Base-by-base conservation (phyloP, 75 land plant genomes). In the Picea sitchensis region DNA sequence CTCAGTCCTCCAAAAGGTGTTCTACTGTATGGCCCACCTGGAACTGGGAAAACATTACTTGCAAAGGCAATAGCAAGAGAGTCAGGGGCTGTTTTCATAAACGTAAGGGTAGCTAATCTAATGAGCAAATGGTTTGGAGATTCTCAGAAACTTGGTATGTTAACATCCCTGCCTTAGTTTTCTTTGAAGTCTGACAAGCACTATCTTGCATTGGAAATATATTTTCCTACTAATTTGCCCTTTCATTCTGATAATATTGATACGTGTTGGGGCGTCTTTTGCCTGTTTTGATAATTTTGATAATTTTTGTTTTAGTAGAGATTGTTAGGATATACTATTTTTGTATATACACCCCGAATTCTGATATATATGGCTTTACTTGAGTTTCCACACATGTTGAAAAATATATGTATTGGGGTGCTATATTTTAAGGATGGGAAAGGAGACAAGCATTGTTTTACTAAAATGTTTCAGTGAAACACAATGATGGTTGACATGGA, bases 121-220 rank as follows among this genome's bases (percentile, higher is more conserved):
- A 95, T 98, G 98, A 92, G 98, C 90, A 98, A 98, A 84, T 98
- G 99, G 99, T 95, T 98, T 84, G 99, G 99, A 59, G 99, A 98
- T 84, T 95, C 98, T 2, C 98, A 97, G 76, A 97, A 97, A 30
- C 93, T 97, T 69, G 99, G 98, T 98, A 81, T 64, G 89, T 62
- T 1, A 3, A 17, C 20, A 32, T 36, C n/a, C 44, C 14, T 34
- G 20, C 41, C 30, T 14, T 2, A 26, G 8, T 67, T 17, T 4
- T 67, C 18, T 17, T 34, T 67, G 71, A 15, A 67, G 18, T 67
- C 41, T 67, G 5, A 61, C 8, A 17, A 36, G 44, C 20, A 34
- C 6, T 67, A 4, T 34, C 6, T 67, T 67, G 44, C 20, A 34
- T 67, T 67, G 71, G 41, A 17, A 67, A 18, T 67, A 67, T 15